A percentile compares a stretch with the other conserved stretches of the same genome.
phyloP scores from a whole-genome alignment of 1,284 basidiomycete species.

The Takashimella tepidaria region DNA sequence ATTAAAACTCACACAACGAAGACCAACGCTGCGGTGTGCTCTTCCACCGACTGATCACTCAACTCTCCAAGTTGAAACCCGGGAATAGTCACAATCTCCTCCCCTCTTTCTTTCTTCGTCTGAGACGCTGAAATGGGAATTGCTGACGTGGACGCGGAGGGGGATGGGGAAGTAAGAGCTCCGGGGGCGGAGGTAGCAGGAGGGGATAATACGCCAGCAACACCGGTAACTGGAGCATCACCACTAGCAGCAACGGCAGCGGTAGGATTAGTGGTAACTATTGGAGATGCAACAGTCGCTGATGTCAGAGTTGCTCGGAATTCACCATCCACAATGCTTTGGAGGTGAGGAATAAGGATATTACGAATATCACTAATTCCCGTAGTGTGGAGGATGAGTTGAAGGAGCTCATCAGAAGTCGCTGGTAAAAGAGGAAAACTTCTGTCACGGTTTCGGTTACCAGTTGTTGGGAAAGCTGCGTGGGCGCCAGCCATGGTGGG shows the following conservation, averaged over 20 bases:
- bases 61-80: conserved; percentile 13
- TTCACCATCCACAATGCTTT: neutral
- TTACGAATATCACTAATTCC: neutral
- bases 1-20: conserved; percentile 35
- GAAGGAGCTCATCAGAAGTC: neutral
- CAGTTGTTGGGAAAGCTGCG: neutral
- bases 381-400: neutral
- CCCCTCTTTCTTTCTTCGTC: conserved; percentile 14
- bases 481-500: neutral
- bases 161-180: too few relatives aligned
- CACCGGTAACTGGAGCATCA: neutral
- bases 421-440: neutral
- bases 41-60: conserved; percentile 13
- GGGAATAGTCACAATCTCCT: conserved; percentile 15
- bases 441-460: neutral
- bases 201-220: neutral
- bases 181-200: too few relatives aligned
- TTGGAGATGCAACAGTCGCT: neutral
- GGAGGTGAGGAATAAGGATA: neutral
- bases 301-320: neutral
- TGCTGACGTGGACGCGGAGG: neutral
- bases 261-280: neutral
- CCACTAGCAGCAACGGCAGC: neutral
- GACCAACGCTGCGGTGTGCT: conserved; percentile 22
- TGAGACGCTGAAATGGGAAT: neutral